phyloP scores from a whole-genome alignment of 2,329 filamentous ascomycete genomes.

The Phoma sp. region DNA sequence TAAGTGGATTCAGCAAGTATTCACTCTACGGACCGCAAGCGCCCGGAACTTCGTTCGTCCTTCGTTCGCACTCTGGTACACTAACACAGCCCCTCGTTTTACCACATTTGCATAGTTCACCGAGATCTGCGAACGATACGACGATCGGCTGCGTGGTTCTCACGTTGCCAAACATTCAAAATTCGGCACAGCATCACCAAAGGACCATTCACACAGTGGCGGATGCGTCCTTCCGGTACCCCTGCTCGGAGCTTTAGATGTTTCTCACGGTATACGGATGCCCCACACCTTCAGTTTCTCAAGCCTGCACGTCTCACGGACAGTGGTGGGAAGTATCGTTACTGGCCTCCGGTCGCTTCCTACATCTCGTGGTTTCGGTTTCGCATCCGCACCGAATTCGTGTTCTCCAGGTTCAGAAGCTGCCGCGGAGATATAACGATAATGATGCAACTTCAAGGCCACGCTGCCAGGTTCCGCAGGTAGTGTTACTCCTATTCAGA shows the following conservation, averaged over 20 bases:
- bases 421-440: conserved; percentile 1
- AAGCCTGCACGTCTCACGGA: conserved; percentile 1
- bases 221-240: neutral
- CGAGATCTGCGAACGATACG: conserved; percentile 8
- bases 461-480: neutral
- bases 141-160: neutral
- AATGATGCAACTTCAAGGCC: neutral
- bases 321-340: conserved; percentile 8
- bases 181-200: neutral
- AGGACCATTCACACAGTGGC: neutral
- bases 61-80: conserved; percentile 5
- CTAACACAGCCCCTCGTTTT: neutral
- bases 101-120: neutral
- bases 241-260: neutral
- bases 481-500: neutral
- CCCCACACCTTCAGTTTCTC: conserved; percentile 1
- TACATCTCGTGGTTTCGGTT: conserved; percentile 11
- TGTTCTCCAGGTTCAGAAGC: neutral
- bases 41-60: neutral
- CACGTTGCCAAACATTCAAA: neutral
- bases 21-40: neutral
- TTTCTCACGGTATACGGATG: conserved; percentile 6
- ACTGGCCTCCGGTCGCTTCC: conserved; percentile 1
- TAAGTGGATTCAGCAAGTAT: neutral
- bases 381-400: neutral